These are phyloP conservation scores for Aspergillus diversus DNA, from an alignment of 495 filamentous ascomycete species.

Conservation along the genomic window DNA sequence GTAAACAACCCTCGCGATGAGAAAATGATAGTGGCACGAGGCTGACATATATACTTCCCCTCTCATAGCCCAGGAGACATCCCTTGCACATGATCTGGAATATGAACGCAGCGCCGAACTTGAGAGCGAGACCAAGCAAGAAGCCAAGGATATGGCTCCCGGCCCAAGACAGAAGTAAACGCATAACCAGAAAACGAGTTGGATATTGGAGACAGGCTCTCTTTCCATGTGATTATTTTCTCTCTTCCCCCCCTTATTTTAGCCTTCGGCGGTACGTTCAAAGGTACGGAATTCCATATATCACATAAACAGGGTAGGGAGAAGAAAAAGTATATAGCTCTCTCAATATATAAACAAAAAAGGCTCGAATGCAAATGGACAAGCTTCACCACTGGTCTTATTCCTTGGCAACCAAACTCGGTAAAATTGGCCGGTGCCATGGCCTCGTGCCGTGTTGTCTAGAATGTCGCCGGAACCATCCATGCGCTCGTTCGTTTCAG, in stretches of 20 bases:
- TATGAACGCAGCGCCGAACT: slow-evolving; percentile 31
- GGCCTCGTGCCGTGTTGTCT: neutral
- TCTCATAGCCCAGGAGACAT: slow-evolving; percentile 49
- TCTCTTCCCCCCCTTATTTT: neutral
- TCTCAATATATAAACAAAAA: too few species aligned
- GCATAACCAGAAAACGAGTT: neutral
- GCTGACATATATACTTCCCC: slow-evolving; percentile 15
- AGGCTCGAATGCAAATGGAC: too few species aligned
- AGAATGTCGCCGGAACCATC: neutral
- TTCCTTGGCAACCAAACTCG: too few species aligned
- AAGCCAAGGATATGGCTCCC: slow-evolving; percentile 24
- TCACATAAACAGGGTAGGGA: too few species aligned
- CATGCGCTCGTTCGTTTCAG: slow-evolving; percentile 2
- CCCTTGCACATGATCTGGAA: slow-evolving; percentile 39
- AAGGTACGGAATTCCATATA: too few species aligned
- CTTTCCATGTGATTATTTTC: neutral
- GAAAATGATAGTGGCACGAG: slow-evolving; percentile 5
- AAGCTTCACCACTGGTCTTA: too few species aligned
- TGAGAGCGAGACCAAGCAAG: slow-evolving; percentile 21
- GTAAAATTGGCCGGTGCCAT: too few species aligned
- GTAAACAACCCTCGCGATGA: slow-evolving; percentile 48
- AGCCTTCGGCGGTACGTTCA: too few species aligned
- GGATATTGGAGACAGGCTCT: neutral
- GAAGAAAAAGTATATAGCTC: too few species aligned
- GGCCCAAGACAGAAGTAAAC: slow-evolving; percentile 18